These are phyloP conservation scores for Cladosporium velox DNA, from an alignment of 2,329 filamentous ascomycete genomes.

Conservation along the genomic window DNA sequence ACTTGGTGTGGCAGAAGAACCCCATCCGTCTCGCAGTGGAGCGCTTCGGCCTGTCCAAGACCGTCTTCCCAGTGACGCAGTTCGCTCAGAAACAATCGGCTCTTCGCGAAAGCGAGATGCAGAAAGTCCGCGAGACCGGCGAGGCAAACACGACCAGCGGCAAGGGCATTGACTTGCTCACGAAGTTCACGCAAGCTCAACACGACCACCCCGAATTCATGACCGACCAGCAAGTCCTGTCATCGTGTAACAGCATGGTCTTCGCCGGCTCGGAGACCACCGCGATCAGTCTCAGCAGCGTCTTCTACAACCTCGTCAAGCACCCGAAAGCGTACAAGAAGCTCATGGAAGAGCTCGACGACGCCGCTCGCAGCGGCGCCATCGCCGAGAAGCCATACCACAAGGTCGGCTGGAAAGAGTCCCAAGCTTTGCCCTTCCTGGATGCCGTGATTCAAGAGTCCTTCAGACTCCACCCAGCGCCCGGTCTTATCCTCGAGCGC, in stretches of 20 bases:
- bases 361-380: constrained; percentile 54
- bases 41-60: constrained; percentile 66
- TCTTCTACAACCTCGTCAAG: constrained; percentile 74
- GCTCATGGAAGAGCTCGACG: constrained; percentile 65
- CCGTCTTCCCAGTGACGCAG: constrained; percentile 70
- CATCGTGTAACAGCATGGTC: constrained; percentile 70
- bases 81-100: constrained; percentile 69
- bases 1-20: constrained; percentile 72
- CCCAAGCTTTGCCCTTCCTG: constrained; percentile 71
- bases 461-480: constrained; percentile 73
- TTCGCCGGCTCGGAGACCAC: constrained; percentile 79
- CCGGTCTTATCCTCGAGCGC: constrained; percentile 71
- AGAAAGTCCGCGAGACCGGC: constrained; percentile 49
- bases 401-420: constrained; percentile 69
- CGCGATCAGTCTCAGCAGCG: constrained; percentile 68
- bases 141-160: constrained; percentile 37
- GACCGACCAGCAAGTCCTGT: constrained; percentile 68
- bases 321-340: constrained; percentile 58
- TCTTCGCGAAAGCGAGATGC: constrained; percentile 60
- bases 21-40: constrained; percentile 69
- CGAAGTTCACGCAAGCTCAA: constrained; percentile 70
- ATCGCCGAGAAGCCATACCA: constrained; percentile 51
- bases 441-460: constrained; percentile 78
- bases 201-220: constrained; percentile 70
- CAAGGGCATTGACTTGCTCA: constrained; percentile 62